phyloP scores from a whole-genome alignment of 2,329 filamentous ascomycete genomes.

The Monosporascus ibericus region DNA sequence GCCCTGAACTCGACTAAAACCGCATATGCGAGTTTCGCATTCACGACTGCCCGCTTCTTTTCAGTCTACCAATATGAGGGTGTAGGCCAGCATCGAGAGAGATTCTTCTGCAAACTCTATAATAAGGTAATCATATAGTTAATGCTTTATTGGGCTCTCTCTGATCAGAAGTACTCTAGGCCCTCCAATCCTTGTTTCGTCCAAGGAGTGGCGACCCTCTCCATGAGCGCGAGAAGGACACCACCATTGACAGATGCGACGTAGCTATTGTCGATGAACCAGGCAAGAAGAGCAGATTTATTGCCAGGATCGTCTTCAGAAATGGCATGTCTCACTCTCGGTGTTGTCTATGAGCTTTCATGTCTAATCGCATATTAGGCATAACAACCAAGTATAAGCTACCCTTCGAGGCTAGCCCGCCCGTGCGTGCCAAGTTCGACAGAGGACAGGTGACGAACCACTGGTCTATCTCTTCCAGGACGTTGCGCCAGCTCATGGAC shows the following conservation, averaged over 20 bases:
- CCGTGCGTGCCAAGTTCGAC: constrained; percentile 72
- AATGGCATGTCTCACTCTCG: constrained; percentile 45
- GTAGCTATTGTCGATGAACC: constrained; percentile 67
- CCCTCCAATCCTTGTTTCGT: constrained; percentile 69
- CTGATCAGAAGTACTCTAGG: constrained; percentile 31
- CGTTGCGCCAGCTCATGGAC: constrained; percentile 69
- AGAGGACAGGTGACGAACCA: constrained; percentile 57
- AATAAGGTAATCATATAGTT: constrained; percentile 47
- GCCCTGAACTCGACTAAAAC: constrained; percentile 76
- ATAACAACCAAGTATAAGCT: constrained; percentile 72
- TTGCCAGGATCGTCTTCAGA: constrained; percentile 67
- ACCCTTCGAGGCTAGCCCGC: constrained; percentile 67
- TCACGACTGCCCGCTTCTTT: constrained; percentile 65
- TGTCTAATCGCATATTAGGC: constrained; percentile 34
- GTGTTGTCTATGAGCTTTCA: background rate
- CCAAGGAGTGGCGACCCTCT: constrained; percentile 54
- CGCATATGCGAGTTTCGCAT: constrained; percentile 67
- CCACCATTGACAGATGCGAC: constrained; percentile 68
- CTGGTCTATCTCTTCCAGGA: constrained; percentile 67
- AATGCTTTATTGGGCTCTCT: background rate
- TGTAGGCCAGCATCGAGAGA: constrained; percentile 42
- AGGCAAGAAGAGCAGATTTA: constrained; percentile 65
- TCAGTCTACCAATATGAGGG: constrained; percentile 63
- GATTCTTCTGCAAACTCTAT: constrained; percentile 70
- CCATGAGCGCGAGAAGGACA: constrained; percentile 57